A percentile compares a stretch with the other conserved stretches of the same genome.
Conservation (phyloP, 2,329 filamentous ascomycete species). For the Fusarium palustre region DNA sequence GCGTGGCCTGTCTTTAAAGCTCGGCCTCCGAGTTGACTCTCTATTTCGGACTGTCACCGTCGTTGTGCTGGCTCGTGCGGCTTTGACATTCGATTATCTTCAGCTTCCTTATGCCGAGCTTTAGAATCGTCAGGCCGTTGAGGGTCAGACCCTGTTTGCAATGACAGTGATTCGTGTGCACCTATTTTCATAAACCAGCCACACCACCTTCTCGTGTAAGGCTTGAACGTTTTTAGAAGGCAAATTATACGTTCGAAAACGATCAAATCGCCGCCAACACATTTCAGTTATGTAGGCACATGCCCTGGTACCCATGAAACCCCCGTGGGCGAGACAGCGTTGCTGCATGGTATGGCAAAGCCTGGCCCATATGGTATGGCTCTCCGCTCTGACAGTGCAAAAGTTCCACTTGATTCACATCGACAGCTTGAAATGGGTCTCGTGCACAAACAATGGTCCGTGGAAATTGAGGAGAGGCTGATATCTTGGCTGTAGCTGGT, state of each 20-base stretch:
- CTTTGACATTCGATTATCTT: constrained; percentile 24
- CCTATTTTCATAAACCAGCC: constrained; percentile 18
- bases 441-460: constrained; percentile 25
- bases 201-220: constrained; percentile 30
- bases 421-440: constrained; percentile 21
- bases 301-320: constrained; percentile 16
- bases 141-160: constrained; percentile 21
- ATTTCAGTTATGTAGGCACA: constrained; percentile 6
- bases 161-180: constrained; percentile 18
- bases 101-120: constrained; percentile 17
- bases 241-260: constrained; percentile 19
- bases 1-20: constrained; percentile 8
- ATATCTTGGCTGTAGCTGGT: constrained; percentile 19
- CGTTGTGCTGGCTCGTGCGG: constrained; percentile 29
- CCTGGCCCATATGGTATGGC: constrained; percentile 6
- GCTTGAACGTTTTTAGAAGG: constrained; percentile 39
- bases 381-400: constrained; percentile 37
- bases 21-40: constrained; percentile 27
- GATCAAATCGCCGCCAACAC: constrained; percentile 16
- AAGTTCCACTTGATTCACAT: constrained; percentile 38
- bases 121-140: constrained; percentile 14
- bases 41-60: constrained; percentile 31
- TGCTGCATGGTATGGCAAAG: constrained; percentile 20
- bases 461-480: constrained; percentile 13
- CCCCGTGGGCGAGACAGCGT: constrained; percentile 7